Base-by-base conservation (phyloP, 192 early-diverging fungal species). In the Mortierella hygrophila region DNA sequence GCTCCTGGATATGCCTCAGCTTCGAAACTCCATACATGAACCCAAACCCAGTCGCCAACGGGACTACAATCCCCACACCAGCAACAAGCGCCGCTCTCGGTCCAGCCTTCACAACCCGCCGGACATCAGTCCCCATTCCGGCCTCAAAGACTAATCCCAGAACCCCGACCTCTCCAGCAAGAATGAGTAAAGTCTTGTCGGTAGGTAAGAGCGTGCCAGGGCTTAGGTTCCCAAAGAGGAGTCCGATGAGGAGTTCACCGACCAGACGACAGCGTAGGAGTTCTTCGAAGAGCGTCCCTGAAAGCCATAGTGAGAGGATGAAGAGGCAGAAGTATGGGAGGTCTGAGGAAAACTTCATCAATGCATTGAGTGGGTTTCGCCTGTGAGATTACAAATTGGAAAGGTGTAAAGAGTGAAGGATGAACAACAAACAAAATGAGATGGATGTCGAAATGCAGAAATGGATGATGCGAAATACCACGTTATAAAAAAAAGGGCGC, bases 101-200 rank as follows among this genome's bases (percentile, higher is more conserved):
- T 35, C 72, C 85, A 0, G 65, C 65, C n/a, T 68, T 63, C 35
- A 76, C 10, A 13, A 85, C 72, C 23, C 47, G 55, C 1, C 32
- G 26, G 16, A 88, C 20, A 54, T 82, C 23, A 32, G 77, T 82
- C 2, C 69, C 38, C 20, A 80, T 0, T 74, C 80, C 83, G 16
- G 75, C 80, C 52, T 85, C 77, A 72, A 85, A 85, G 60, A 85
- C 54, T 18, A 85, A 68, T 47, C 73, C 83, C 13, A 85, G 74
- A 40, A 85, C 71, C 1, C 83, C 83, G 35, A 85, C 16, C 41
- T 85, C 83, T 40, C 83, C 83, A 26, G 54, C 68, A 15, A 85
- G 74, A 42, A 80, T 38, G 32, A 85, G 13, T 3, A 72, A 11
- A 6, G 78, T 76, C 77, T 79, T 85, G 73, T 85, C 83, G 16